A percentile compares a stretch with the other conserved stretches of the same genome.
Evolutionary conservation across 2,329 filamentous ascomycete genomes (phyloP).

Genomic region (Fusarium chlamydosporum): DNA sequence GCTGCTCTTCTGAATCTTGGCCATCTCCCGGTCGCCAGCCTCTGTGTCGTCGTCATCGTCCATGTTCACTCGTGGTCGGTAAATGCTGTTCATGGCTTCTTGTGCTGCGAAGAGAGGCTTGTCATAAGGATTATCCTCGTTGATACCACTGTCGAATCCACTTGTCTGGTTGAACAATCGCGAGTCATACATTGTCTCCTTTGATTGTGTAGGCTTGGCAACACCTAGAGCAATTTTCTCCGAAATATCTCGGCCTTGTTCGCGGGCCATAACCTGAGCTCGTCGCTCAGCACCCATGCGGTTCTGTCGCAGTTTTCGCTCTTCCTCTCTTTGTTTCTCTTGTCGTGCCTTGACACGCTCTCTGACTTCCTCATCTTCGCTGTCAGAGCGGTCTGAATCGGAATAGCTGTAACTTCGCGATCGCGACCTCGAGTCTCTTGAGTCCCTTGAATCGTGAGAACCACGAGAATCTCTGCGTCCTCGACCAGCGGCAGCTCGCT

Average conservation of each 20-base stretch:
- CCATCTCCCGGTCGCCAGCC: constrained; percentile 85
- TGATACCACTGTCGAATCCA: constrained; percentile 92
- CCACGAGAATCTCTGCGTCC: constrained; percentile 58
- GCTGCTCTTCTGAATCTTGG: constrained; percentile 86
- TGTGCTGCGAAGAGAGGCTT: constrained; percentile 97
- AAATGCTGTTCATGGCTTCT: constrained; percentile 94
- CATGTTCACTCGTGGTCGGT: constrained; percentile 81
- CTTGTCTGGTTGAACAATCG: constrained; percentile 94
- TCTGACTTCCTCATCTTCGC: constrained; percentile 78
- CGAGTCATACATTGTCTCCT: constrained; percentile 97
- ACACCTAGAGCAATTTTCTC: constrained; percentile 96
- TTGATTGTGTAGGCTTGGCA: constrained; percentile 92
- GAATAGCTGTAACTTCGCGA: constrained; percentile 67
- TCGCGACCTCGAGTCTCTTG: constrained; percentile 59
- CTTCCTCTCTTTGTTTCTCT: constrained; percentile 84
- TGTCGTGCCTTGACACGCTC: constrained; percentile 83
- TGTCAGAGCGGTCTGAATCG: constrained; percentile 63
- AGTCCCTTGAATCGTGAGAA: constrained; percentile 58
- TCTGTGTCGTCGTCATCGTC: constrained; percentile 85
- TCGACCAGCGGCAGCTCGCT: constrained; percentile 71
- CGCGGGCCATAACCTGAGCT: constrained; percentile 91
- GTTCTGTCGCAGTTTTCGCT: constrained; percentile 91
- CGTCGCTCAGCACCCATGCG: constrained; percentile 95
- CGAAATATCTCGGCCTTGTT: constrained; percentile 96
- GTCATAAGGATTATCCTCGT: constrained; percentile 97